Conservation (phyloP, 805 yeast species). For the Lipomyces sp. region DNA sequence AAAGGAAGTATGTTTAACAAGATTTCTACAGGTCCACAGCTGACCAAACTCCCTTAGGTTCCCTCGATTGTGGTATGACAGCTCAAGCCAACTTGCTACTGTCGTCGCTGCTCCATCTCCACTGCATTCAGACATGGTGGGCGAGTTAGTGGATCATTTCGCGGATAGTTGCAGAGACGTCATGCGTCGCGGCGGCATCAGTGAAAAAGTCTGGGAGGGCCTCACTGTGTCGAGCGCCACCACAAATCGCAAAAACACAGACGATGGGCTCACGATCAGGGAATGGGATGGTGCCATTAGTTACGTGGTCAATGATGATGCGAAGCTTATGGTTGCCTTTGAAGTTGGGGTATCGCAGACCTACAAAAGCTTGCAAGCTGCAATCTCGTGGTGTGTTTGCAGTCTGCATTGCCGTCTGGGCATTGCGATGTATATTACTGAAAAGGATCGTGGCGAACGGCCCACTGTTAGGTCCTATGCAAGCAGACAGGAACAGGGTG, state of each 20-base stretch:
- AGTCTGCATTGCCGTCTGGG: constrained; percentile 1
- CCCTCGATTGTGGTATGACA: constrained; percentile 1
- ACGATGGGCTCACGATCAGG: neutral
- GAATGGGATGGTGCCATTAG: neutral
- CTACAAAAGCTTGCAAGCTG: neutral
- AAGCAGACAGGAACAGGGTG: neutral
- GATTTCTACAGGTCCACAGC: neutral
- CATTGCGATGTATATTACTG: neutral
- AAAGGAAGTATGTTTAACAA: neutral
- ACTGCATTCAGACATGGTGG: neutral
- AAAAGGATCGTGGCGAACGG: neutral
- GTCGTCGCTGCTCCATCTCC: neutral
- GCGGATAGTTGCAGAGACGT: neutral
- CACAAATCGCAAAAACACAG: neutral
- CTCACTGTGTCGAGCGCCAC: neutral
- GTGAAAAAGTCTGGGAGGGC: neutral
- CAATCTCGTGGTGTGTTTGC: constrained; percentile 1
- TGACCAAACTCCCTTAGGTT: neutral
- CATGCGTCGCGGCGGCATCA: neutral
- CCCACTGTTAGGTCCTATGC: neutral
- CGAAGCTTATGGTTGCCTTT: constrained; percentile 1
- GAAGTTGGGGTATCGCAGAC: constrained; percentile 4
- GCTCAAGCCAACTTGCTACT: neutral
- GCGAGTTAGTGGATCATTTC: neutral
- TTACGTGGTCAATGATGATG: neutral